Percentiles rank a stretch among this genome's conserved stretches.
phyloP scores from a whole-genome alignment of 2,329 filamentous ascomycete genomes.

The Pseudopyrenochaeta lycopersici region DNA sequence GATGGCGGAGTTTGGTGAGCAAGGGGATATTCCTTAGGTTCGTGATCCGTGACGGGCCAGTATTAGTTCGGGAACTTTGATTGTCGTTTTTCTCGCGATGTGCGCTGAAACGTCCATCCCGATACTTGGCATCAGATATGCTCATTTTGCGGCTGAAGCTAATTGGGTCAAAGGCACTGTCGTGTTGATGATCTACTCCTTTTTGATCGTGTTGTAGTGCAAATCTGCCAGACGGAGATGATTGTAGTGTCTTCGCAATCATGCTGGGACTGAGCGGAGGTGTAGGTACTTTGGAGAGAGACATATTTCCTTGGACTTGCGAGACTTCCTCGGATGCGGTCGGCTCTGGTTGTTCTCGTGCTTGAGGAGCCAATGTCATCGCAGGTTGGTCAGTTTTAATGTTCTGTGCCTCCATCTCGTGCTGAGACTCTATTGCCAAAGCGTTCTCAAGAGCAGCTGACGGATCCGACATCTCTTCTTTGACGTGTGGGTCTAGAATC shows the following conservation, averaged over 20 bases:
- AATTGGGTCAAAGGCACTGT: conserved; percentile 62
- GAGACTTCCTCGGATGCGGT: background rate
- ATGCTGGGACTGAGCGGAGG: conserved; percentile 53
- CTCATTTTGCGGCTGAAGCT: conserved; percentile 60
- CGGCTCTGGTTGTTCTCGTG: background rate
- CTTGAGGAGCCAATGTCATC: background rate
- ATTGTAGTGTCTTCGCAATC: conserved; percentile 58
- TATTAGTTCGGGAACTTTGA: background rate
- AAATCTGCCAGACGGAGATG: conserved; percentile 41
- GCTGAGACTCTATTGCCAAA: conserved; percentile 22
- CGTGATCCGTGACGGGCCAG: conserved; percentile 19
- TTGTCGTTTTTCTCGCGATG: conserved; percentile 16
- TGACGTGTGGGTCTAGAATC: conserved; percentile 11
- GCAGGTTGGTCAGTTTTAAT: conserved; percentile 8
- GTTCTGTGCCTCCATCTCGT: conserved; percentile 4
- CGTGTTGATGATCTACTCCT: conserved; percentile 24
- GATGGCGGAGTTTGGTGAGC: conserved; percentile 41
- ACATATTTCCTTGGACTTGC: background rate
- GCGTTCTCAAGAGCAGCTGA: conserved; percentile 41
- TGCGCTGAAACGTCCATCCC: conserved; percentile 55
- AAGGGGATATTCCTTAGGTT: conserved; percentile 40
- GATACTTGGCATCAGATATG: conserved; percentile 64
- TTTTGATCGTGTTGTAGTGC: conserved; percentile 9
- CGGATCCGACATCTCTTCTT: conserved; percentile 38
- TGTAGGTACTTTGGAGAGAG: conserved; percentile 31